A percentile compares a stretch with the other conserved stretches of the same genome.
Evolutionary conservation across 192 early-diverging fungal species (phyloP).

Genomic region (Umbelopsis vinacea): DNA sequence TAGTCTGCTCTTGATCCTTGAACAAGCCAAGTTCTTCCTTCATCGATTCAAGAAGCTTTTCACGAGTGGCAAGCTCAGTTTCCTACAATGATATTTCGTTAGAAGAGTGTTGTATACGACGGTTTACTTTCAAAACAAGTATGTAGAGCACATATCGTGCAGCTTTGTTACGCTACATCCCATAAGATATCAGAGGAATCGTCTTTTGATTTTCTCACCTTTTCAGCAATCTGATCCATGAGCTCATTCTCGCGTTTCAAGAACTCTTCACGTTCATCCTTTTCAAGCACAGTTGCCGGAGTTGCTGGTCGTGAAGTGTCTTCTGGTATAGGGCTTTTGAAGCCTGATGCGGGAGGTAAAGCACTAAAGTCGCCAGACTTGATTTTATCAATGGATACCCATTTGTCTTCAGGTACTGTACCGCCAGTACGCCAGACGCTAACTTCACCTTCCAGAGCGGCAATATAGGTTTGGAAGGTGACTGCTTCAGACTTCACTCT

Average conservation of each 20-base stretch:
- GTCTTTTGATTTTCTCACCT: conserved; percentile 33
- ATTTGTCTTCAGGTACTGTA: conserved; percentile 63
- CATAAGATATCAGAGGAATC: not conserved
- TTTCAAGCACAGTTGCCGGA: conserved; percentile 74
- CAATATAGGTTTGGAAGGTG: conserved; percentile 82
- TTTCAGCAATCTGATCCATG: conserved; percentile 90
- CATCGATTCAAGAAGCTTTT: conserved; percentile 62
- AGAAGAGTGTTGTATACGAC: not conserved
- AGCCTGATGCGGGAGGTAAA: conserved; percentile 47
- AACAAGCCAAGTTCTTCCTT: conserved; percentile 75
- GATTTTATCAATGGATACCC: conserved; percentile 65
- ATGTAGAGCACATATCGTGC: too few species aligned
- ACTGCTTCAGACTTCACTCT: conserved; percentile 82
- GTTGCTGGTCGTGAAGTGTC: conserved; percentile 69
- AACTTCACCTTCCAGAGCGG: conserved; percentile 88
- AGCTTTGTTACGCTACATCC: too few species aligned
- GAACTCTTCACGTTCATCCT: conserved; percentile 96
- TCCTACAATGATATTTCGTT: conserved; percentile 48
- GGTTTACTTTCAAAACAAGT: too few species aligned
- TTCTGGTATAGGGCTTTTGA: conserved; percentile 49
- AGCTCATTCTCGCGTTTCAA: conserved; percentile 95
- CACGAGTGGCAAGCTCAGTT: conserved; percentile 67
- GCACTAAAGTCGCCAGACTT: conserved; percentile 44
- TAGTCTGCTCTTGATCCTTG: conserved; percentile 64
- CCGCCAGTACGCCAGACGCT: conserved; percentile 87